Base-by-base conservation (phyloP, 1,284 basidiomycete genomes). In the Cyathus olla region DNA sequence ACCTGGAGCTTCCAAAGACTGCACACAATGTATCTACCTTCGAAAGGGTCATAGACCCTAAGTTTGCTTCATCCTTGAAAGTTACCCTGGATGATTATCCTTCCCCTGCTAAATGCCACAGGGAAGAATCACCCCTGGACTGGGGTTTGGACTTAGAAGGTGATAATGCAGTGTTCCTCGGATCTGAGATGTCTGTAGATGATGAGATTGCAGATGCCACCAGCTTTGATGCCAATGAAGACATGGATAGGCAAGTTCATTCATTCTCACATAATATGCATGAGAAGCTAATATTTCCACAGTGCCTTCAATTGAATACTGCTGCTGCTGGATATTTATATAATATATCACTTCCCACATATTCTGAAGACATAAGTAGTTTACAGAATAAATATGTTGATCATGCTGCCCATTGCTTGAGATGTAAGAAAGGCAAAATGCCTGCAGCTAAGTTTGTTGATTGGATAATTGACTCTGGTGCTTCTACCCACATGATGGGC, bases 381-480 rank as follows among this genome's bases (percentile, higher is more conserved):
- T 15, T 3, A 39, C 28, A 27, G 22, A 44, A n/a, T 27, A 53
- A 58, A 37, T 42, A 22, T 37, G 35, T 39, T 35, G 13, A n/a
- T 31, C 56, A 58, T 58, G 27, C 35, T 58, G 4, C 49, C 4
- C 8, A 19, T 39, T 58, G 56, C 53, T 1, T 3, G 6, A 56
- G 27, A 42, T 55, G 44, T 50, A 60, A 60, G 29, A n/a, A n/a
- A n/a, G 59, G 24, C 50, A 58, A 58, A 35, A 29, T 24, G 59
- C 46, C 37, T 8, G 44, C 56, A 29, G 21, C 51, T 48, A 17
- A 21, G 11, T 17, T 1, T 54, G 24, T 22, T 21, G 13, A 48
- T n/a, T 64, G 62, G 65, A 54, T 66, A 35, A 29, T 64, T n/a
- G 62, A 66, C 47, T 64, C 60, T 29, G 65, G 60, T 17, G 46